Conservation (phyloP, 2,329 filamentous ascomycete genomes). For the Trichoderma asperellum region DNA sequence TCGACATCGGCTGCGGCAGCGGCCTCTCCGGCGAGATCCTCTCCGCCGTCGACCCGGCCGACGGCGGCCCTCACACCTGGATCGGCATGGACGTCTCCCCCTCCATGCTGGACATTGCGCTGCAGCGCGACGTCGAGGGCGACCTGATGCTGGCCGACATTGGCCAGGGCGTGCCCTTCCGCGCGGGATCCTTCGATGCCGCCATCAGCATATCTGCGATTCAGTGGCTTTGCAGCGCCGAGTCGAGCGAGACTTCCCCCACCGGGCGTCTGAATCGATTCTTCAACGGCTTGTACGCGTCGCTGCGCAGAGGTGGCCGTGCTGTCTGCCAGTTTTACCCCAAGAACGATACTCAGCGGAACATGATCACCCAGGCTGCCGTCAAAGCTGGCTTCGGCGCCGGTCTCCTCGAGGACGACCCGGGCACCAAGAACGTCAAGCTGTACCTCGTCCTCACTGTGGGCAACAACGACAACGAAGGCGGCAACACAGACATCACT, state of each 20-base stretch:
- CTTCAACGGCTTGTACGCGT: constrained; percentile 90
- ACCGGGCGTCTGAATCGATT: constrained; percentile 79
- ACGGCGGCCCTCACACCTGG: constrained; percentile 90
- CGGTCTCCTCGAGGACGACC: constrained; percentile 92
- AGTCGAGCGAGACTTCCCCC: constrained; percentile 81
- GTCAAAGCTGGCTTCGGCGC: constrained; percentile 95
- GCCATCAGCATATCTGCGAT: constrained; percentile 93
- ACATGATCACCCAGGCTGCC: constrained; percentile 89
- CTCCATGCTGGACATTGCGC: constrained; percentile 94
- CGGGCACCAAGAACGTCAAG: constrained; percentile 94
- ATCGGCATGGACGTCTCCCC: constrained; percentile 95
- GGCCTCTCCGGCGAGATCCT: constrained; percentile 94
- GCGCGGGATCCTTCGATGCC: constrained; percentile 89
- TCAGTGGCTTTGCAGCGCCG: constrained; percentile 98
- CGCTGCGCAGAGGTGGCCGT: constrained; percentile 78
- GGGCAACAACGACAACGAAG: constrained; percentile 60
- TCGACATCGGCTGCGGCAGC: constrained; percentile 95
- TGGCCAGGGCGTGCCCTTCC: constrained; percentile 92
- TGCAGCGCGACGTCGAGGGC: constrained; percentile 89
- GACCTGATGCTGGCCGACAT: constrained; percentile 95
- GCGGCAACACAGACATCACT: constrained; percentile 77
- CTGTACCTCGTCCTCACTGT: constrained; percentile 95
- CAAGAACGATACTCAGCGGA: constrained; percentile 88
- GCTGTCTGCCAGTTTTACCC: constrained; percentile 98
- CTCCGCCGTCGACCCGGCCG: constrained; percentile 67